phyloP scores from a whole-genome alignment of 139 green algal species.

The Chlamydomonas schloesseri region DNA sequence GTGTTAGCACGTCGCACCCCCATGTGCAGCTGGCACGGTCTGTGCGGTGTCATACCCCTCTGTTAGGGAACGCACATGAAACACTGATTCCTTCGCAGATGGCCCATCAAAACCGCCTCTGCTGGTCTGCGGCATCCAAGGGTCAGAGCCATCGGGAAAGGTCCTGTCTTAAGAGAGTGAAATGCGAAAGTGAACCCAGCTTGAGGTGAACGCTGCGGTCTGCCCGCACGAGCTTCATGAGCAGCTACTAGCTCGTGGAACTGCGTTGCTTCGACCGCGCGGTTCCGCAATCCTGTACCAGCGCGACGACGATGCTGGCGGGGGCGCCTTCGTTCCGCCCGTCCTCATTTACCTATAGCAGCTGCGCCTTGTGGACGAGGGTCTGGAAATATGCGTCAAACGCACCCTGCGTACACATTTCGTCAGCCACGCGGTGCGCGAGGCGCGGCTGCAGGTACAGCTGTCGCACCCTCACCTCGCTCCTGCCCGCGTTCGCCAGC shows the following conservation, averaged over 20 bases:
- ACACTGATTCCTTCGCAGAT: too few species aligned
- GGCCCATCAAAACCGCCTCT: too few species aligned
- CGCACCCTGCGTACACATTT: conserved; percentile 23
- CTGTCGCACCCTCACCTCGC: conserved; percentile 39
- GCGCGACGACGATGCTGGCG: conserved; percentile 9
- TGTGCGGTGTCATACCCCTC: too few species aligned
- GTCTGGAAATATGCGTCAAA: conserved; percentile 30
- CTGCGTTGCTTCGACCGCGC: not conserved
- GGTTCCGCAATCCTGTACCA: conserved; percentile 10
- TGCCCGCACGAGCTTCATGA: conserved; percentile 16
- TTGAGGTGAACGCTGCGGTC: not conserved
- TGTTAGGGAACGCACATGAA: too few species aligned
- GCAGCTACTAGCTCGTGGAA: not conserved
- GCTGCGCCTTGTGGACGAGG: not conserved
- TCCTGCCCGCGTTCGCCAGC: conserved; percentile 24
- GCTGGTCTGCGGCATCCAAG: too few species aligned
- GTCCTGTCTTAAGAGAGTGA: too few species aligned
- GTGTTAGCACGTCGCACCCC: too few species aligned
- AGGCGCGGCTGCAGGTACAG: conserved; percentile 25
- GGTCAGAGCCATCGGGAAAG: too few species aligned
- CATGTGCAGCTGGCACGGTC: too few species aligned
- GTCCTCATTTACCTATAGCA: conserved; percentile 36
- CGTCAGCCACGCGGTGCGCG: not conserved
- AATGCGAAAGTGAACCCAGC: too few species aligned
- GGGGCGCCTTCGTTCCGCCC: conserved; percentile 22